phyloP scores from a whole-genome alignment of 2,329 filamentous ascomycete species.

The Colletotrichum musicola region DNA sequence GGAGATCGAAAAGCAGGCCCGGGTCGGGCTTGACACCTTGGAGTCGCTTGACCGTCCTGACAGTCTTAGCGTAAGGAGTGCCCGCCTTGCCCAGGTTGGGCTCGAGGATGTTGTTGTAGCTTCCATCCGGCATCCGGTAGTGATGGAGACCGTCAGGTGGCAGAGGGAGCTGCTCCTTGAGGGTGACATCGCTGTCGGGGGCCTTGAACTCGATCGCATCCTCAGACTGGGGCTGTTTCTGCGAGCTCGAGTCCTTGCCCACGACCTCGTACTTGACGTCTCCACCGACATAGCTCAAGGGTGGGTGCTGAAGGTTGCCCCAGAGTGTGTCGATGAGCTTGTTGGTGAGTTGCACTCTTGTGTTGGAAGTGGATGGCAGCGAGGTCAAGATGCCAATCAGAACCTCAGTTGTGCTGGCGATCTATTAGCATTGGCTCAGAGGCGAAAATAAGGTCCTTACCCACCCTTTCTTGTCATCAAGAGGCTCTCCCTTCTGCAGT shows the following conservation, averaged over 20 bases:
- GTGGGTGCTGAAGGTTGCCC: constrained; percentile 67
- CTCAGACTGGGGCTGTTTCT: constrained; percentile 37
- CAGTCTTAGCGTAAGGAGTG: constrained; percentile 76
- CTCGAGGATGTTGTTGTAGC: constrained; percentile 68
- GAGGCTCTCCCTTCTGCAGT: constrained; percentile 50
- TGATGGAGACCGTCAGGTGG: constrained; percentile 51
- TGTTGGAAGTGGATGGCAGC: constrained; percentile 50
- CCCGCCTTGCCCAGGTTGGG: constrained; percentile 75
- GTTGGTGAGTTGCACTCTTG: constrained; percentile 57
- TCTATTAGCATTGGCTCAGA: not conserved
- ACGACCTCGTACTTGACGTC: constrained; percentile 55
- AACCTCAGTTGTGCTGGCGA: constrained; percentile 51
- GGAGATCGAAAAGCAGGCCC: constrained; percentile 72
- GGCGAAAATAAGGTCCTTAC: not conserved
- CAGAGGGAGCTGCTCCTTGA: constrained; percentile 53
- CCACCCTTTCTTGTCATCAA: constrained; percentile 69
- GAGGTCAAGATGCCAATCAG: constrained; percentile 55
- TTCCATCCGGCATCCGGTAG: constrained; percentile 54
- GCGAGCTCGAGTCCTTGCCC: constrained; percentile 45
- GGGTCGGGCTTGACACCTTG: constrained; percentile 74
- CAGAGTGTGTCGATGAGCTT: constrained; percentile 66
- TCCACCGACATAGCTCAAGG: constrained; percentile 58
- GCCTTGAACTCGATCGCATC: constrained; percentile 56
- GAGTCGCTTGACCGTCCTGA: constrained; percentile 68
- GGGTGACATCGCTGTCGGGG: constrained; percentile 51